Evolutionary conservation across 345 rosid species (phyloP), one percentile per base, ranked within the genome.

Genomic region (Passiflora organensis): DNA sequence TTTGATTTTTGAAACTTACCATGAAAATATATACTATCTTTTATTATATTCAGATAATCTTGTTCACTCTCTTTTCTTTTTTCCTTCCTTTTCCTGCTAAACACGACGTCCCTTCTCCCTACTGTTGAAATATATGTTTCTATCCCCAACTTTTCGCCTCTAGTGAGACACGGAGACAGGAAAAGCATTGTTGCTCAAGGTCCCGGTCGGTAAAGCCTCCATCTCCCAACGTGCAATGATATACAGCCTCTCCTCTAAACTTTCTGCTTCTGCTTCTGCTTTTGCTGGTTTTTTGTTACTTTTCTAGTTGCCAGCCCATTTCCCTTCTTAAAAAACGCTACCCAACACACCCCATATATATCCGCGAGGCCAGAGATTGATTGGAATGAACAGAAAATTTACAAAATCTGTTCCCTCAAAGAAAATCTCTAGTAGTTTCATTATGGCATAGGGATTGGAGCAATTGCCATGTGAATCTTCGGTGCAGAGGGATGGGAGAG

Each of bases 381-480:
- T n/a, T n/a, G n/a, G n/a, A n/a, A n/a, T n/a, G n/a, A n/a, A n/a
- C n/a, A n/a, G n/a, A n/a, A n/a, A n/a, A n/a, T 28, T 28, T 8
- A 28, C 8, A 3, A 28, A 2, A 28, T 28, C 34, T 28, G 34
- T 28, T 28, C 34, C 34, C 3, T 28, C 5, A 3, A 28, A 28
- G 5, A 28, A 28, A 28, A 28, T 28, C 34, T 28, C 34, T 28
- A 2, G 8, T 28, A 8, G 5, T 28, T 2, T 28, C 34, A 28
- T 28, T 8, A 28, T 28, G 34, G 34, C 34, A 21, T 64, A 4
- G 74, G 59, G 63, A 57, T 52, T 0, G 54, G 66, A 64, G 74
- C 69, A 21, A 17, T 22, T 16, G 36, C 72, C 80, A 65, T 62
- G 80, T 76, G 77, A 68, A 43, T 22, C 66, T 54, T 23, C 43